Evolutionary conservation across 306 rosid species (phyloP).

Genomic region (Cucumis sativus): DNA sequence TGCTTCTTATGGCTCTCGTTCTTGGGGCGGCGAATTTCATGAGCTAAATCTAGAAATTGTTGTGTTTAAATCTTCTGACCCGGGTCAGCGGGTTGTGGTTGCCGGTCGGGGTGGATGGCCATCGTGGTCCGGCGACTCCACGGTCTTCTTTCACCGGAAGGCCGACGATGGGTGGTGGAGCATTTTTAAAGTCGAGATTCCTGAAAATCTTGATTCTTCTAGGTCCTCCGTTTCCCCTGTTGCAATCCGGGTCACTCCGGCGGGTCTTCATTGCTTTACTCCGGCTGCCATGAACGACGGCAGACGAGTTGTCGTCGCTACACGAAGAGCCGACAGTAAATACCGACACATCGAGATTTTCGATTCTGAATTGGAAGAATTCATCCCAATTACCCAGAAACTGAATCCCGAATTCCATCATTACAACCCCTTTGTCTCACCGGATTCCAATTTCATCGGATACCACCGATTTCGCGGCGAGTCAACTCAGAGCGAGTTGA

Average conservation of each 20-base stretch:
- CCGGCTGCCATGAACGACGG: conserved; percentile 63
- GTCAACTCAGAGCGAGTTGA: conserved; percentile 25
- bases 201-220: conserved; percentile 3
- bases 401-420: conserved; percentile 56
- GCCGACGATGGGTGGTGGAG: conserved; percentile 87
- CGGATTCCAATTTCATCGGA: conserved; percentile 38
- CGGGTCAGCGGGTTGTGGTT: conserved; percentile 20
- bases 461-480: conserved; percentile 84
- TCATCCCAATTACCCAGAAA: conserved; percentile 28
- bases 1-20: conserved; percentile 57
- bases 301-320: conserved; percentile 43
- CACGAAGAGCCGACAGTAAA: conserved; percentile 31
- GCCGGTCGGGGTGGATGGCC: conserved; percentile 79
- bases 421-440: conserved; percentile 69
- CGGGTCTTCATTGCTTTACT: conserved; percentile 71
- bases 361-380: conserved; percentile 21
- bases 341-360: conserved; percentile 69
- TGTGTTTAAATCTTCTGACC: conserved; percentile 30
- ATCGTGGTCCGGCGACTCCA: conserved; percentile 56
- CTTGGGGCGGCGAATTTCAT: conserved; percentile 53
- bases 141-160: conserved; percentile 49
- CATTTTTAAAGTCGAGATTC: conserved; percentile 39
- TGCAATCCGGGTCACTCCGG: conserved; percentile 50
- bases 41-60: conserved; percentile 48
- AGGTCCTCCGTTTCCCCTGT: background rate